Evolutionary conservation across 2,329 filamentous ascomycete species (phyloP).

Genomic region (Trichophyton equinum): DNA sequence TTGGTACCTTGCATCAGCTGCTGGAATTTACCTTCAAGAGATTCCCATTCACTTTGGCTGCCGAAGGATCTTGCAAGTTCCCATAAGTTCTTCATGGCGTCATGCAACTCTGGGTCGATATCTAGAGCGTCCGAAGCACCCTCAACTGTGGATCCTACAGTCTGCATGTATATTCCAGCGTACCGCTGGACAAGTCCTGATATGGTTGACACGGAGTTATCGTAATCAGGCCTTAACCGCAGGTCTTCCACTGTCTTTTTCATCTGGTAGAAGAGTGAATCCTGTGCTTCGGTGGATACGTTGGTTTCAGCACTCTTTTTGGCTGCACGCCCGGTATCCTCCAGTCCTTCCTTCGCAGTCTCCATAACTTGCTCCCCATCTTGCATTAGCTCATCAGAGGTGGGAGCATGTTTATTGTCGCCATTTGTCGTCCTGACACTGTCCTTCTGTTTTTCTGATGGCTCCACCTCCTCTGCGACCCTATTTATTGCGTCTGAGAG

Average conservation of each 20-base stretch:
- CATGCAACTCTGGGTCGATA: conserved; percentile 60
- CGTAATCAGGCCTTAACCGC: conserved; percentile 66
- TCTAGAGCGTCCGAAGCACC: conserved; percentile 58
- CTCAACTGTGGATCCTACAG: conserved; percentile 53
- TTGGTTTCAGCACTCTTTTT: conserved; percentile 62
- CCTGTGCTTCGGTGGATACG: conserved; percentile 56
- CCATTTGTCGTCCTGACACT: conserved; percentile 40
- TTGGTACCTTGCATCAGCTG: conserved; percentile 60
- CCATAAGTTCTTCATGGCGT: conserved; percentile 71
- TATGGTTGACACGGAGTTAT: conserved; percentile 70
- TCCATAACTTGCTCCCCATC: conserved; percentile 43
- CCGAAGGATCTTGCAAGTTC: conserved; percentile 68
- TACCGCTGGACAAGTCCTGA: conserved; percentile 66
- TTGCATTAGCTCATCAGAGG: conserved; percentile 49
- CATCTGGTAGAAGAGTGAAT: conserved; percentile 60
- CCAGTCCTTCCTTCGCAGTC: conserved; percentile 24
- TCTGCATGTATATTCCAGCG: conserved; percentile 62
- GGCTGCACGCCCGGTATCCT: conserved; percentile 42
- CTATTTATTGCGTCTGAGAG: conserved; percentile 63
- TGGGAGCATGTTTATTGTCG: conserved; percentile 39
- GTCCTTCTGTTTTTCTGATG: conserved; percentile 47
- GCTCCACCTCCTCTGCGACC: conserved; percentile 60
- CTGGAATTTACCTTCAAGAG: conserved; percentile 55
- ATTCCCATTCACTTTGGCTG: conserved; percentile 59
- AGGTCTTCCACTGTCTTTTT: conserved; percentile 65